Evolutionary conservation across 148 eudicot genomes (phyloP), one percentile per base, ranked within the genome.

Genomic region (Rhododendron mucronatum): DNA sequence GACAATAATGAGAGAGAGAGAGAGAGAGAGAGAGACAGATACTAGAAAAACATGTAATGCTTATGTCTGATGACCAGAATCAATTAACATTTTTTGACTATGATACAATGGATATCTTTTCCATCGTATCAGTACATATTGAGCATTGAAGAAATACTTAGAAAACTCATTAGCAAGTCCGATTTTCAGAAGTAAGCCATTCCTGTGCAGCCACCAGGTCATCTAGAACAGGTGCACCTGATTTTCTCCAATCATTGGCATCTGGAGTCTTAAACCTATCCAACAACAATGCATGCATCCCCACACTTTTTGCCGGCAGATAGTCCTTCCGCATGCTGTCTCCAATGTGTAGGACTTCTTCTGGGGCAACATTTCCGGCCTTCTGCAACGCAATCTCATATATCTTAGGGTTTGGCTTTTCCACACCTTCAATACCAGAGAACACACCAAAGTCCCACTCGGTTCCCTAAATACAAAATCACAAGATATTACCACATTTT

Each of bases 361-460:
- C 95, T 3, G 98, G 98, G 23, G 96, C 92, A 47, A 97, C 63
- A 84, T 92, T 91, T 71, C 98, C 98, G 1, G 98, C 99, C 87
- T 91, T 93, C 88, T 95, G 93, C 84, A 97, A 89, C 20, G 99
- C 99, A 84, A 96, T 90, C 91, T 95, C 84, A 41, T 91, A 95
- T 51, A 96, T 89, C 88, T 81, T 93, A 0, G 95, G 97, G 86
- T 95, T 90, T n/a, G 99, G 99, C 90, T 96, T 96, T 86, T 96
- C 99, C 59, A 95, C 94, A 10, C 99, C 98, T 91, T 93, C 98
- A 10, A 96, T 88, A n/a, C 99, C 99, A 5, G 99, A 97, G 90
- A 97, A 97, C 44, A 97, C 95, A 51, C 98, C 99, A 85, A 95
- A 95, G 86, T 97, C 99, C 98, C 98, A 95, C 88, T 93, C 98